Conservation (phyloP, 2,329 filamentous ascomycete genomes). For the Rachicladosporium sp. region DNA sequence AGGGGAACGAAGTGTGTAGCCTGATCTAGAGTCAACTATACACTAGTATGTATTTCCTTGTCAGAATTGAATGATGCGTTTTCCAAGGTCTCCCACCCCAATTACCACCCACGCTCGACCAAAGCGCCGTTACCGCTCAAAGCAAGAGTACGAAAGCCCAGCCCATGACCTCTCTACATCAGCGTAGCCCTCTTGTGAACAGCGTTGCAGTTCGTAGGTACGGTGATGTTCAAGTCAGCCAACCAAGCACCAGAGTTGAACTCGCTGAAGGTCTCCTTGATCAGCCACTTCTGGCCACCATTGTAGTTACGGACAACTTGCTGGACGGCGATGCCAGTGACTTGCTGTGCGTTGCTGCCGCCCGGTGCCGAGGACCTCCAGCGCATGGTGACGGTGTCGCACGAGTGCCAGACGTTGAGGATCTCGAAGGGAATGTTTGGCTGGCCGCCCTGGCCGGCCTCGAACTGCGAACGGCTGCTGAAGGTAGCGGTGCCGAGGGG, state of each 20-base stretch:
- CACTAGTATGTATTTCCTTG: too few relatives aligned
- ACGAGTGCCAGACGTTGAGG: constrained; percentile 21
- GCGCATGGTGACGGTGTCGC: constrained; percentile 19
- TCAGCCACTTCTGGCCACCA: constrained; percentile 16
- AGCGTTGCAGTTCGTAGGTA: too few relatives aligned
- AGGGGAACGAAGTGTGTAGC: too few relatives aligned
- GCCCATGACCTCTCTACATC: too few relatives aligned
- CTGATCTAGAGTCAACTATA: too few relatives aligned
- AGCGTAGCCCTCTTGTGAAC: too few relatives aligned
- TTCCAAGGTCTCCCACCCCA: too few relatives aligned
- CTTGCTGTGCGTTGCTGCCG: constrained; percentile 11
- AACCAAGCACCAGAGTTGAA: constrained; percentile 24
- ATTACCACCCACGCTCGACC: too few relatives aligned
- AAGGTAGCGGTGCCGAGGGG: constrained; percentile 17
- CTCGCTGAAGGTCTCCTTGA: constrained; percentile 22
- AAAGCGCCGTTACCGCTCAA: too few relatives aligned
- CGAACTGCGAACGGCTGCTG: constrained; percentile 13
- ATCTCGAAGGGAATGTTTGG: constrained; percentile 20
- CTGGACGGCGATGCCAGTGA: constrained; percentile 21
- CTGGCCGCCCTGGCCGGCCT: constrained; percentile 16
- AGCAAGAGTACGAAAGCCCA: too few relatives aligned
- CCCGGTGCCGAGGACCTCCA: constrained; percentile 19
- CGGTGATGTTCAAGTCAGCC: constrained; percentile 9
- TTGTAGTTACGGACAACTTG: constrained; percentile 12
- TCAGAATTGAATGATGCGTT: too few relatives aligned